These are phyloP conservation scores for Dryas alaskensis DNA, from an alignment of 306 rosid genomes.

Conservation along the genomic window DNA sequence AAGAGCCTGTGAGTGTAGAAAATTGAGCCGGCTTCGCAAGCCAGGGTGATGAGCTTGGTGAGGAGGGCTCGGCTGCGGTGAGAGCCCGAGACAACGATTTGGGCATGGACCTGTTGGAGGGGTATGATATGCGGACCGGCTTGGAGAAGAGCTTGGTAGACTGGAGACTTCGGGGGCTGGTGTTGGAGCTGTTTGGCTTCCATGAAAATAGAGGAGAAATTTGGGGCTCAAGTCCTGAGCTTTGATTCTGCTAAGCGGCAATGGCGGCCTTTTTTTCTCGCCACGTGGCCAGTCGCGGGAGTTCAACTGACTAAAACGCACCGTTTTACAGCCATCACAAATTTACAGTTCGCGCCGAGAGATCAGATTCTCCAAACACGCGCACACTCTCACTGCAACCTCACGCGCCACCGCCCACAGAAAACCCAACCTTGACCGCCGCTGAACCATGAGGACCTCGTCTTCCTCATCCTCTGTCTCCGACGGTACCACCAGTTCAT, in stretches of 20 bases:
- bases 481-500: neutral
- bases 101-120: constrained; percentile 76
- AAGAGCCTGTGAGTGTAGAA: constrained; percentile 60
- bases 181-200: constrained; percentile 31
- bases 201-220: constrained; percentile 32
- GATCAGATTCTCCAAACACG: neutral
- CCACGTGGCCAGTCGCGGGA: no score
- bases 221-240: neutral
- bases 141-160: constrained; percentile 50
- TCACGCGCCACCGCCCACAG: neutral
- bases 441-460: neutral
- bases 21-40: constrained; percentile 71
- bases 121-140: constrained; percentile 61
- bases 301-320: neutral
- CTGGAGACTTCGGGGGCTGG: constrained; percentile 40
- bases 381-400: neutral
- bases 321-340: neutral
- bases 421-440: neutral
- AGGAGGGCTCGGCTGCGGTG: constrained; percentile 63
- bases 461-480: neutral
- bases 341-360: constrained; percentile 4
- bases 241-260: neutral
- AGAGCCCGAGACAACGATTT: constrained; percentile 58
- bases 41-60: constrained; percentile 69
- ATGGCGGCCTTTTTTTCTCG: no score